These are phyloP conservation scores for Lolium multiflorum DNA, from an alignment of 176 grass and related monocot species.

Conservation along the genomic window DNA sequence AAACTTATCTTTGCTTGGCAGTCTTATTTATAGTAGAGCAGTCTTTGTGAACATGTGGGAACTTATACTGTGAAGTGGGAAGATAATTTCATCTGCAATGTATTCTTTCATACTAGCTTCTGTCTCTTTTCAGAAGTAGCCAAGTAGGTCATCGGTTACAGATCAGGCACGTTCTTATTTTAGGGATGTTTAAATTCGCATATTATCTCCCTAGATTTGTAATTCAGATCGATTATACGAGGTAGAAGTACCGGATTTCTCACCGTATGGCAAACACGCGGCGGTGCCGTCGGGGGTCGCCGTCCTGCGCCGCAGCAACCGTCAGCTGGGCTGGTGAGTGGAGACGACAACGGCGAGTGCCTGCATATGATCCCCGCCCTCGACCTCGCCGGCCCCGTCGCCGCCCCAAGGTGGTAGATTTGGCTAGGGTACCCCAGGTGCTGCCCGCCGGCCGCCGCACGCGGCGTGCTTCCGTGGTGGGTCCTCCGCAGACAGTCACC, in stretches of 20 bases:
- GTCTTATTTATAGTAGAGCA: neutral
- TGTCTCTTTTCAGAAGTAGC: neutral
- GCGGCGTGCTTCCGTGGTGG: neutral
- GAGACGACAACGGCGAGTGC: neutral
- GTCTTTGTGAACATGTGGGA: neutral
- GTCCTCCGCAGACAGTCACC: no score
- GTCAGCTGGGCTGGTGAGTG: neutral
- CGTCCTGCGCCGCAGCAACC: neutral
- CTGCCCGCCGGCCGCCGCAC: neutral
- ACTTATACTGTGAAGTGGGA: neutral
- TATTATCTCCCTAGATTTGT: neutral
- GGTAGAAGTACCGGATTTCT: neutral
- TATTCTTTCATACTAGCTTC: neutral
- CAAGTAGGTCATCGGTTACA: neutral
- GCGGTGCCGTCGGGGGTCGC: neutral
- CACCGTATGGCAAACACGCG: neutral
- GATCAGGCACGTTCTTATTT: neutral
- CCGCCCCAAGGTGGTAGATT: neutral
- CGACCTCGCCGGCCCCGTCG: neutral
- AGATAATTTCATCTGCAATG: neutral
- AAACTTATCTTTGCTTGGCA: neutral
- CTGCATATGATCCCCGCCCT: neutral
- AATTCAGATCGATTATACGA: slow-evolving; percentile 1
- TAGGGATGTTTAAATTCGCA: neutral
- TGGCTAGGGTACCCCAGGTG: neutral